phyloP scores from a whole-genome alignment of 2,329 filamentous ascomycete genomes.

The Penicillium sp. region DNA sequence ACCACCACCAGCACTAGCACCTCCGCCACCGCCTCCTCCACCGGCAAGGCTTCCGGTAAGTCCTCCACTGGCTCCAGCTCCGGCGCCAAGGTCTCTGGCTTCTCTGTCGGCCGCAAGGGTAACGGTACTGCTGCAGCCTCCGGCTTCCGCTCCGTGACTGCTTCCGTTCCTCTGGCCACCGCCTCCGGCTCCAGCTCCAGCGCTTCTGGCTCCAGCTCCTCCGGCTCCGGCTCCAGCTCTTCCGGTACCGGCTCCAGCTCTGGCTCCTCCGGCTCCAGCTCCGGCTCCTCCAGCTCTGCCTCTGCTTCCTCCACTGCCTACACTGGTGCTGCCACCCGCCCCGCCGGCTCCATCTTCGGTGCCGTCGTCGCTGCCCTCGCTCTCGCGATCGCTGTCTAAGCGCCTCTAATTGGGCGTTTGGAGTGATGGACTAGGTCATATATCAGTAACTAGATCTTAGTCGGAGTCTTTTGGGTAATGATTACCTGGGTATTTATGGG shows the following conservation, averaged over 20 bases:
- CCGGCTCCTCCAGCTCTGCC: conserved; percentile 3
- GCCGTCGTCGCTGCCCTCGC: conserved; percentile 19
- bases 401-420: neutral
- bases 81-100: conserved; percentile 9
- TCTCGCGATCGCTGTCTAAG: conserved; percentile 24
- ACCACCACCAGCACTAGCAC: conserved; percentile 20
- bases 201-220: neutral
- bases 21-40: conserved; percentile 21
- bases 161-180: neutral
- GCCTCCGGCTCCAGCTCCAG: conserved; percentile 4
- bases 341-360: conserved; percentile 19
- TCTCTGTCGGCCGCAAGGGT: neutral
- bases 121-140: conserved; percentile 1
- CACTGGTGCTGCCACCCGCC: conserved; percentile 13
- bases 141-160: neutral
- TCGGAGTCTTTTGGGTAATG: neutral
- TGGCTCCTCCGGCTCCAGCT: neutral
- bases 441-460: neutral
- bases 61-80: conserved; percentile 15
- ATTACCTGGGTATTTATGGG: conserved; percentile 6
- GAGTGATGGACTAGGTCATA: neutral
- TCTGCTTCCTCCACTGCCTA: conserved; percentile 10
- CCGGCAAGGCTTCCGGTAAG: conserved; percentile 7
- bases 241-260: neutral
- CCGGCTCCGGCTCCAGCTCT: neutral